Evolutionary conservation across 352 stramenopile genomes (phyloP), one percentile per base, ranked within the genome.

Genomic region (Thalassiosira sp.): DNA sequence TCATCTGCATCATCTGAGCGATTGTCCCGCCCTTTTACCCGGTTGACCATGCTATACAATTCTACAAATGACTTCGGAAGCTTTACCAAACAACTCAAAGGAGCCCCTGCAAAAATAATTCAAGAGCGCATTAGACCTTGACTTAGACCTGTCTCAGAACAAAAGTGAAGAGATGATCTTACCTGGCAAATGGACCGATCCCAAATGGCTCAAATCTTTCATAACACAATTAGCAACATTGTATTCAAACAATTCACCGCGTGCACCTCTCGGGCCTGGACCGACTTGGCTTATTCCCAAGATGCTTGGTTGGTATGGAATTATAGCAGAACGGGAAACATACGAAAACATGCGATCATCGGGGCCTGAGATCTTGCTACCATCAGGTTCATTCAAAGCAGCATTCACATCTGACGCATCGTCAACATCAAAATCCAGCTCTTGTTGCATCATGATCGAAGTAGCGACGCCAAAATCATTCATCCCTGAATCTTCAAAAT

Each of bases 21-120:
- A 45, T 82, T 71, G 25, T 89, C 81, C 20, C 83, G 45, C n/a
- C 84, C 82, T 71, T 93, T 93, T 3, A 93, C 79, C 48, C 83
- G 86, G 46, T 88, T 91, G 11, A 93, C 85, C 48, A 91, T 85
- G 35, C 81, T 82, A 49, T 93, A 91, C 2, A 93, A 75, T 52
- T 93, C 88, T 3, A 93, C 85, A 76, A 93, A 93, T 46, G 88
- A 93, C 45, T 84, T 85, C 0, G 88, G 88, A 37, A 93, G 76
- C 61, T 81, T 83, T 16, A 91, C 76, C 28, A 93, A 75, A 61
- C 84, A 88, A 25, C 56, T 78, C 51, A 69, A 57, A 31, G 72
- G 62, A 58, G 56, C 28, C 28, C 67, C 74, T 79, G 68, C n/a
- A 64, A 18, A 53, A 28, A 28, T 37, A 27, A 48, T 57, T 1